phyloP scores from a whole-genome alignment of 1,284 basidiomycete species.

The Schizophyllum commune region DNA sequence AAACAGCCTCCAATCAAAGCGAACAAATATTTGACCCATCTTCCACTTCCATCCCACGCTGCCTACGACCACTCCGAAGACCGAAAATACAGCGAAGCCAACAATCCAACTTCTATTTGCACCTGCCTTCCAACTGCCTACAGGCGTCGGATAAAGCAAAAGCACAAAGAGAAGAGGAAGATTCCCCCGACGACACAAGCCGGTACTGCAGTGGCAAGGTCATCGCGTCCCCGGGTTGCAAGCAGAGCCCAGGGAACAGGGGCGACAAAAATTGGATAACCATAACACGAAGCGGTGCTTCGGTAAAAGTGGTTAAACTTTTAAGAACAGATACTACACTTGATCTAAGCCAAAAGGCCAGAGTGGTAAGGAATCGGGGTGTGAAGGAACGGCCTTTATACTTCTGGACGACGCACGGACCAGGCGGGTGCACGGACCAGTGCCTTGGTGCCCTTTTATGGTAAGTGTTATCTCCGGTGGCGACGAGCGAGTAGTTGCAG shows the following conservation, averaged over 20 bases:
- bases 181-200: slow-evolving; percentile 41
- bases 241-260: slow-evolving; percentile 40
- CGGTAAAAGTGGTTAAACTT: slow-evolving; percentile 43
- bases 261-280: slow-evolving; percentile 46
- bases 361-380: slow-evolving; percentile 40
- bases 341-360: slow-evolving; percentile 81
- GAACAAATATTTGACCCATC: too few species aligned
- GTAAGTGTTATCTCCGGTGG: not conserved
- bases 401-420: not conserved
- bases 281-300: slow-evolving; percentile 27
- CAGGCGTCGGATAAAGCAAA: not conserved
- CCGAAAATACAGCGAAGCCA: too few species aligned
- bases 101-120: not conserved
- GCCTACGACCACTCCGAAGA: too few species aligned
- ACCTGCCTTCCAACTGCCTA: not conserved
- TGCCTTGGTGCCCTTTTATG: not conserved
- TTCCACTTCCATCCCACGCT: too few species aligned
- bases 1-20: too few species aligned
- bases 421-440: not conserved
- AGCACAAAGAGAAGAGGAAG: slow-evolving; percentile 22
- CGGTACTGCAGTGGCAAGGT: slow-evolving; percentile 38
- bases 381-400: not conserved
- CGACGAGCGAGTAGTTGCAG: not conserved
- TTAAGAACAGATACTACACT: slow-evolving; percentile 78
- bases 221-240: slow-evolving; percentile 38